Evolutionary conservation across 768 basidiomycete genomes (phyloP).

Genomic region (Cubamyces sp.): DNA sequence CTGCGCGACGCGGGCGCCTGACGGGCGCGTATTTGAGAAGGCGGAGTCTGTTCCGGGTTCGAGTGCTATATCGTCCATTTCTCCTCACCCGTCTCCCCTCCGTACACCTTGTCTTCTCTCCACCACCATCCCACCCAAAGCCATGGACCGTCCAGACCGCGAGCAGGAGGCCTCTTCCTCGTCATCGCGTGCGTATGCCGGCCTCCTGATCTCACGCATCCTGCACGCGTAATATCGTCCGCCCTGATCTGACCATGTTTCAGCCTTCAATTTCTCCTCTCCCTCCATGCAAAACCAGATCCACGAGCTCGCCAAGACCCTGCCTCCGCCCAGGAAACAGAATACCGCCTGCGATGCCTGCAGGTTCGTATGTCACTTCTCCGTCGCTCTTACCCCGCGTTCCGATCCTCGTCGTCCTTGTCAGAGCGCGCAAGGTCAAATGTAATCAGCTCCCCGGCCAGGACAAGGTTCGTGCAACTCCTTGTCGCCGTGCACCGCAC

Average conservation of each 20-base stretch:
- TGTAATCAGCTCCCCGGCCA: slow-evolving; percentile 82
- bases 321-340: slow-evolving; percentile 87
- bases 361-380: slow-evolving; percentile 51
- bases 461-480: slow-evolving; percentile 64
- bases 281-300: slow-evolving; percentile 80
- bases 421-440: slow-evolving; percentile 85
- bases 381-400: neutral
- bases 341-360: slow-evolving; percentile 95
- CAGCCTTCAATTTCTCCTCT: slow-evolving; percentile 66
- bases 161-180: slow-evolving; percentile 17
- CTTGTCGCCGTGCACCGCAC: slow-evolving; percentile 25
- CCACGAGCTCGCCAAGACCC: slow-evolving; percentile 77
- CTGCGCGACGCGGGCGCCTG: slow-evolving; percentile 21
- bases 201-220: neutral
- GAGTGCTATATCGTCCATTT: slow-evolving; percentile 20
- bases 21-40: slow-evolving; percentile 19
- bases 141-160: slow-evolving; percentile 24
- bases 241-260: slow-evolving; percentile 30
- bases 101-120: slow-evolving; percentile 7
- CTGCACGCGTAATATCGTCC: slow-evolving; percentile 24
- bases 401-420: slow-evolving; percentile 8
- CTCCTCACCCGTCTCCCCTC: slow-evolving; percentile 12
- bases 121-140: slow-evolving; percentile 14
- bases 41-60: slow-evolving; percentile 23
- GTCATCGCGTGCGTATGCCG: slow-evolving; percentile 19